Base-by-base conservation (phyloP, 306 rosid genomes). In the Prunus campanulata region DNA sequence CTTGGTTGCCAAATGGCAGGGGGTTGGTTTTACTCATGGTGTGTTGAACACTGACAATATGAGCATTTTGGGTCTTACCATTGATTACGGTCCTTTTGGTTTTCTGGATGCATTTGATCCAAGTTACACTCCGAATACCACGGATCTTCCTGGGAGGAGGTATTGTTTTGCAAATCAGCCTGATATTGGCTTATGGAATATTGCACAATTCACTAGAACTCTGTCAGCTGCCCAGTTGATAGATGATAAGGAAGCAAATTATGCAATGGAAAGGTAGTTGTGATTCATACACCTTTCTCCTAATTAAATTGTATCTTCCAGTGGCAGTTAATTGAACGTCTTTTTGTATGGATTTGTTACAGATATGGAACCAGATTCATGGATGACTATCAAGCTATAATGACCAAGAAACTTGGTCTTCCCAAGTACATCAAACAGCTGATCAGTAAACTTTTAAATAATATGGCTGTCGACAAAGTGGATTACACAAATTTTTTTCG, bases 101-200 rank as follows among this genome's bases (percentile, higher is more conserved):
- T 96, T 96, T 88, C 84, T 96, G 87, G 99, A 92, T 89, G 99
- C 99, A 67, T 96, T 96, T 86, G 99, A 96, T 91, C 99, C 98
- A 77, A 88, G 93, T 71, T 96, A 79, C 79, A 92, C 99, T 3
- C 99, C 98, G 3, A 96, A 96, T 78, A 92, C 98, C 19, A 96
- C 99, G 7, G 99, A 96, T 80, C 98, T 96, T 90, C 99, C 98
- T 52, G 97, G 97, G 55, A 90, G 99, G 87, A 86, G 99, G 82
- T 96, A 96, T 82, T 91, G 99, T 85, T 96, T 96, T 85, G 96
- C 99, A 52, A 96, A 96, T 85, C 99, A 91, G 88, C 99, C 98
- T 51, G 99, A 96, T 75, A 86, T 92, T 81, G 97, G 99, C 78
- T 86, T 96, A 71, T 96, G 99, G 99, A 92, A 96, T 85, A 74